A percentile compares a stretch with the other conserved stretches of the same genome.
Evolutionary conservation across 257 asterid genomes (phyloP).

Genomic region (Rhazya stricta): DNA sequence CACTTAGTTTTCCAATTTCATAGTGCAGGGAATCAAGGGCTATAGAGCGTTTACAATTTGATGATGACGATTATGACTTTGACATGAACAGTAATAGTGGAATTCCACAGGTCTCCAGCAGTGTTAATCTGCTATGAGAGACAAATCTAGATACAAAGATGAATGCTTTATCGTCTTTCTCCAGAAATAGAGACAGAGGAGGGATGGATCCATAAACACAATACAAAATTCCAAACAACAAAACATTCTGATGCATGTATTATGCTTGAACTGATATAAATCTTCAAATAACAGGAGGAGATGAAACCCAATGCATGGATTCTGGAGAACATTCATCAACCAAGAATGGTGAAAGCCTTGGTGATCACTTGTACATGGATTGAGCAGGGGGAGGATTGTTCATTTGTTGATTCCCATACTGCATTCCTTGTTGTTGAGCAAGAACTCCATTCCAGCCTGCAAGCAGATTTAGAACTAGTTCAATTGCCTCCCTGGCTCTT

Average conservation of each 20-base stretch:
- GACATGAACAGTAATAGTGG: neutral
- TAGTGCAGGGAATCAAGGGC: too few relatives aligned
- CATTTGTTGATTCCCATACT: constrained; percentile 17
- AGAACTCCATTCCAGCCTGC: constrained; percentile 53
- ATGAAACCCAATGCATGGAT: neutral
- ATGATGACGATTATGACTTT: too few relatives aligned
- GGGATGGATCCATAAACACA: neutral
- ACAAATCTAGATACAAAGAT: neutral
- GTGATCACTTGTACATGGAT: constrained; percentile 30
- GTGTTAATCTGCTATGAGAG: neutral
- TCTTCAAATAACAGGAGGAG: neutral
- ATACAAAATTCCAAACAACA: neutral
- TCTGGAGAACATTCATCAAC: neutral
- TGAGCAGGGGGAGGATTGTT: constrained; percentile 35
- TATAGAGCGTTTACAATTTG: too few relatives aligned
- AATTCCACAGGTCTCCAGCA: neutral
- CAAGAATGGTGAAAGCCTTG: neutral
- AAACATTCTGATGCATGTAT: neutral
- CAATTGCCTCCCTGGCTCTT: neutral
- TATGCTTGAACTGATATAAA: neutral
- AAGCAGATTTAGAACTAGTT: neutral
- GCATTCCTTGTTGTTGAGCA: constrained; percentile 32
- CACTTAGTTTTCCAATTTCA: too few relatives aligned
- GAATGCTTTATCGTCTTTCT: neutral
- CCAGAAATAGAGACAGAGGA: neutral